Conservation (phyloP, 345 rosid genomes). For the Physaria fendleri region DNA sequence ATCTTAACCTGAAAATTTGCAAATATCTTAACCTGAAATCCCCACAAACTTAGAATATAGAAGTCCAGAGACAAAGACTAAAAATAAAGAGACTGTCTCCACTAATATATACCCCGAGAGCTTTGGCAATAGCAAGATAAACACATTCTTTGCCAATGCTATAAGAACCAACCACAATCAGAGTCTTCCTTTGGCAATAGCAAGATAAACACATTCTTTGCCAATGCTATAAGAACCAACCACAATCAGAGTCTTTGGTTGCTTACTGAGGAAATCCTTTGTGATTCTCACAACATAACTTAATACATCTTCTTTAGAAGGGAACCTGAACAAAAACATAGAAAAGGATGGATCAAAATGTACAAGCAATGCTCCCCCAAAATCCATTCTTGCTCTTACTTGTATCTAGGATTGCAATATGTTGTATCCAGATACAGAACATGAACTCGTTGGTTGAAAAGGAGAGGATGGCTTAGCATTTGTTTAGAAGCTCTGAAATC, state of each 20-base stretch:
- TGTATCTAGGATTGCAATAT: constrained; percentile 73
- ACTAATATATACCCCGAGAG: constrained; percentile 47
- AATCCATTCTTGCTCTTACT: constrained; percentile 27
- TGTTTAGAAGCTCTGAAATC: constrained; percentile 71
- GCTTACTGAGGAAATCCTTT: constrained; percentile 46
- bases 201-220: constrained; percentile 71
- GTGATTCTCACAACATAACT: constrained; percentile 50
- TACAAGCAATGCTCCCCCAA: not conserved
- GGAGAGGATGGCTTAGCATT: constrained; percentile 57
- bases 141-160: constrained; percentile 81
- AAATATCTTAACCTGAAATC: constrained; percentile 50
- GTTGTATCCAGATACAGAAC: constrained; percentile 74
- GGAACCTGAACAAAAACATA: constrained; percentile 47
- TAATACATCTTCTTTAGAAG: constrained; percentile 64
- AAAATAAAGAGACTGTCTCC: not conserved
- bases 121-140: constrained; percentile 69
- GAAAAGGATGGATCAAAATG: not conserved
- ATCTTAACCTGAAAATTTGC: constrained; percentile 59
- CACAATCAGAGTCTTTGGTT: constrained; percentile 64
- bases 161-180: constrained; percentile 73
- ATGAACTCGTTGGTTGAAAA: constrained; percentile 43
- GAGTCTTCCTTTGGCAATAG: constrained; percentile 67
- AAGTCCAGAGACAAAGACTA: not conserved
- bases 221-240: constrained; percentile 87
- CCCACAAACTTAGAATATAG: not conserved